These are phyloP conservation scores for Clonostachys sp. DNA, from an alignment of 2,329 filamentous ascomycete species.

Conservation along the genomic window DNA sequence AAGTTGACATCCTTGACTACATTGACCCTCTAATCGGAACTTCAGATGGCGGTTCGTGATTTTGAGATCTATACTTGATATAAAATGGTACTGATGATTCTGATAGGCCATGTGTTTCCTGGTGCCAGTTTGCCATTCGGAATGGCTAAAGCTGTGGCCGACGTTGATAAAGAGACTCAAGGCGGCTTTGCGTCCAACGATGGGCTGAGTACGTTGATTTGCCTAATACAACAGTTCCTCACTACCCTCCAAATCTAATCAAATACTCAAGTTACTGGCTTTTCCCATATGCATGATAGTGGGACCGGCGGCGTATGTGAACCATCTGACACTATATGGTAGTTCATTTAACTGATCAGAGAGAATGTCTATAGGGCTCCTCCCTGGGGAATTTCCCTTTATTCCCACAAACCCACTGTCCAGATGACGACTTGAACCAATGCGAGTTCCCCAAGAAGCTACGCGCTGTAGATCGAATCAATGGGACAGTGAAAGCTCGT, in stretches of 20 bases:
- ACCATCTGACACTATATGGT: neutral
- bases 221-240: neutral
- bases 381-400: conserved; percentile 48
- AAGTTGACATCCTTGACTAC: neutral
- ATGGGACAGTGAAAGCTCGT: conserved; percentile 46
- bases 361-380: conserved; percentile 17
- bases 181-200: conserved; percentile 4
- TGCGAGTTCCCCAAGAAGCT: conserved; percentile 47
- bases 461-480: conserved; percentile 41
- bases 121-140: conserved; percentile 38
- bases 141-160: conserved; percentile 54
- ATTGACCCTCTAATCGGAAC: conserved; percentile 3
- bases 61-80: neutral
- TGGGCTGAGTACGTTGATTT: neutral
- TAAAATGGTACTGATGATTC: neutral
- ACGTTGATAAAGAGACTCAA: conserved; percentile 34
- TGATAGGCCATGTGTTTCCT: conserved; percentile 33
- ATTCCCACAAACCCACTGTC: conserved; percentile 41
- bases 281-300: conserved; percentile 22
- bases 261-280: conserved; percentile 14
- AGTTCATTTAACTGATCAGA: neutral
- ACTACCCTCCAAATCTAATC: neutral
- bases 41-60: conserved; percentile 1
- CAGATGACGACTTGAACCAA: conserved; percentile 32
- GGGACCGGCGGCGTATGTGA: conserved; percentile 21